Percentiles rank a stretch among this genome's conserved stretches.
Conservation (phyloP, 2,329 filamentous ascomycete species). For the Pezicula carpinea region DNA sequence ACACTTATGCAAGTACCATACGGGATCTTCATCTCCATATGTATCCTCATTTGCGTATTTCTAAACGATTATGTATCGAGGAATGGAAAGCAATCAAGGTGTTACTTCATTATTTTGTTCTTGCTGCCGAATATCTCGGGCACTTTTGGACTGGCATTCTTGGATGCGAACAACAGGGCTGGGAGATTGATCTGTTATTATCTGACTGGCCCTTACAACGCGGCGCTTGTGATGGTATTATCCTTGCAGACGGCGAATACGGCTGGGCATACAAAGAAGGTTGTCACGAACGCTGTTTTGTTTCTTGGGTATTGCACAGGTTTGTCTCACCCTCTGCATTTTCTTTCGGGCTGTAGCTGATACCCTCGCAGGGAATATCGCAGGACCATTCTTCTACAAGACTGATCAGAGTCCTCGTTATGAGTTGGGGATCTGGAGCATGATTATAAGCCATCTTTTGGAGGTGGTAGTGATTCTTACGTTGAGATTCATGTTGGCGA, state of each 20-base stretch:
- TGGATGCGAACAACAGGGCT: constrained; percentile 36
- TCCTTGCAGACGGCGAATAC: constrained; percentile 24
- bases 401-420: constrained; percentile 41
- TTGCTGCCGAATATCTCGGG: constrained; percentile 48
- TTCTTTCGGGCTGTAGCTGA: neutral
- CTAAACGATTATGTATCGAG: constrained; percentile 43
- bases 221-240: constrained; percentile 45
- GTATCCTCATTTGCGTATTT: constrained; percentile 52
- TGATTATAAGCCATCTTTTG: constrained; percentile 37
- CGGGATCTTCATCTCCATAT: constrained; percentile 51
- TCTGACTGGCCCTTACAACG: constrained; percentile 47
- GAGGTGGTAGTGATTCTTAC: constrained; percentile 35
- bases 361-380: constrained; percentile 31
- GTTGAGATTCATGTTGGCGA: constrained; percentile 33
- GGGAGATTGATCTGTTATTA: constrained; percentile 46
- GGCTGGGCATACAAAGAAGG: constrained; percentile 40
- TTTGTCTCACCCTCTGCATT: neutral
- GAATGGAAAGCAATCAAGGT: constrained; percentile 36
- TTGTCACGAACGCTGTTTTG: constrained; percentile 36
- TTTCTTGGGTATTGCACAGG: constrained; percentile 34
- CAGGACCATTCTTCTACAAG: constrained; percentile 57
- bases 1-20: constrained; percentile 49
- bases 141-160: constrained; percentile 46
- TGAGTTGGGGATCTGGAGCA: constrained; percentile 36
- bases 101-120: constrained; percentile 44